Evolutionary conservation across 2,329 filamentous ascomycete species (phyloP).

Genomic region (Alternaria sp.): DNA sequence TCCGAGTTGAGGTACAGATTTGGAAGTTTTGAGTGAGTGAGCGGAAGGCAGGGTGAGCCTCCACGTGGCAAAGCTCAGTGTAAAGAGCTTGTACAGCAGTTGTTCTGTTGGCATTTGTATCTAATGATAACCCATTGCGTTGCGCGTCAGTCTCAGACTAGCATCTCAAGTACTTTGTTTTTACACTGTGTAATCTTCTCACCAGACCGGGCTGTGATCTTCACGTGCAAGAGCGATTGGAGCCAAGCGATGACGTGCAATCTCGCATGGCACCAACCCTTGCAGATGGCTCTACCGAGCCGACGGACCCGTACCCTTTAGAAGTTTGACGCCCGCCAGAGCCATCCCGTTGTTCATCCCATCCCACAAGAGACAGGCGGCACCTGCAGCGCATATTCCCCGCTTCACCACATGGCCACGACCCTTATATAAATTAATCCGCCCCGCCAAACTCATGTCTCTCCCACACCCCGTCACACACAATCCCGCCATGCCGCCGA

Average conservation of each 20-base stretch:
- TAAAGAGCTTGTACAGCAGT: not conserved
- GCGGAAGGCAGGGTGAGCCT: not conserved
- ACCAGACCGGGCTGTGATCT: not conserved
- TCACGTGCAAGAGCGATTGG: conserved; percentile 19
- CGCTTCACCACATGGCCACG: conserved; percentile 22
- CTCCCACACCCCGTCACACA: conserved; percentile 44
- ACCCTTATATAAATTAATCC: conserved; percentile 32
- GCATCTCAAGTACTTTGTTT: not conserved
- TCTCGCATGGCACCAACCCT: conserved; percentile 3
- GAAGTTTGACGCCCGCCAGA: conserved; percentile 18
- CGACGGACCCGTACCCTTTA: conserved; percentile 23
- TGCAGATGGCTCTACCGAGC: conserved; percentile 16
- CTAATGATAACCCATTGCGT: not conserved
- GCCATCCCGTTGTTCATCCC: conserved; percentile 14
- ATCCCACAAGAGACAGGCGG: conserved; percentile 20
- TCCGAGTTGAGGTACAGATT: not conserved
- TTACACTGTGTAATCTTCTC: not conserved
- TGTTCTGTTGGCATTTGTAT: not conserved
- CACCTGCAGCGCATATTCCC: conserved; percentile 19
- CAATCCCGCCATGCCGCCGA: conserved; percentile 44
- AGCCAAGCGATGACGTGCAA: conserved; percentile 17
- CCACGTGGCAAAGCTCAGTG: not conserved
- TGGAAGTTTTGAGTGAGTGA: not conserved
- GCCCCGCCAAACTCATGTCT: conserved; percentile 42
- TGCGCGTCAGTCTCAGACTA: not conserved